Percentiles rank a stretch among this genome's conserved stretches.
Evolutionary conservation across 768 basidiomycete species (phyloP).

Genomic region (Hysterangium stoloniferum): DNA sequence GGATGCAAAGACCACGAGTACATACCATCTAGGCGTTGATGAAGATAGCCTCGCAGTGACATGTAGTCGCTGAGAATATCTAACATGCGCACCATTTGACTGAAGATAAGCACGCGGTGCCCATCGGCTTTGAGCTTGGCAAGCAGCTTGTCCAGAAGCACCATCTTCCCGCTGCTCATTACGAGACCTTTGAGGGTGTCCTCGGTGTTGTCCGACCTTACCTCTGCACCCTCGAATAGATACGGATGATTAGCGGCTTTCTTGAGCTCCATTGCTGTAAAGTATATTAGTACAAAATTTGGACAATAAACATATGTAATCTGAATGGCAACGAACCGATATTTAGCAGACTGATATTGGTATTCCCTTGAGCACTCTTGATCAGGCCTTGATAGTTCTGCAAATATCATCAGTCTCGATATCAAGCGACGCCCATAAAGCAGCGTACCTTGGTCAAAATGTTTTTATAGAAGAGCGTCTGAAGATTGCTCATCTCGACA

Average conservation of each 20-base stretch:
- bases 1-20: neutral
- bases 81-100: constrained; percentile 98
- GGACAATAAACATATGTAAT: neutral
- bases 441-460: constrained; percentile 77
- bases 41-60: constrained; percentile 77
- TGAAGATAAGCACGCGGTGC: constrained; percentile 97
- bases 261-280: constrained; percentile 92
- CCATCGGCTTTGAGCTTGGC: constrained; percentile 81
- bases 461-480: constrained; percentile 98
- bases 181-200: constrained; percentile 93
- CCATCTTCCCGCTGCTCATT: constrained; percentile 98
- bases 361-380: constrained; percentile 82
- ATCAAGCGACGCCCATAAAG: neutral
- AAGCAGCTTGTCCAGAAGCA: constrained; percentile 95
- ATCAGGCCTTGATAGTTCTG: constrained; percentile 91
- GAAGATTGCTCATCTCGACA: constrained; percentile 94
- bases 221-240: constrained; percentile 94
- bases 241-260: constrained; percentile 98
- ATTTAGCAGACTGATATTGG: constrained; percentile 92
- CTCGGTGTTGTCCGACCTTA: constrained; percentile 49
- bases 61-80: constrained; percentile 99
- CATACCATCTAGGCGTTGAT: constrained; percentile 90
- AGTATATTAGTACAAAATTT: constrained; percentile 1
- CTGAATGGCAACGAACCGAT: constrained; percentile 44
- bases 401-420: neutral